Conservation (phyloP, 1,139 yeast genomes). For the Yamadazyma sp. region DNA sequence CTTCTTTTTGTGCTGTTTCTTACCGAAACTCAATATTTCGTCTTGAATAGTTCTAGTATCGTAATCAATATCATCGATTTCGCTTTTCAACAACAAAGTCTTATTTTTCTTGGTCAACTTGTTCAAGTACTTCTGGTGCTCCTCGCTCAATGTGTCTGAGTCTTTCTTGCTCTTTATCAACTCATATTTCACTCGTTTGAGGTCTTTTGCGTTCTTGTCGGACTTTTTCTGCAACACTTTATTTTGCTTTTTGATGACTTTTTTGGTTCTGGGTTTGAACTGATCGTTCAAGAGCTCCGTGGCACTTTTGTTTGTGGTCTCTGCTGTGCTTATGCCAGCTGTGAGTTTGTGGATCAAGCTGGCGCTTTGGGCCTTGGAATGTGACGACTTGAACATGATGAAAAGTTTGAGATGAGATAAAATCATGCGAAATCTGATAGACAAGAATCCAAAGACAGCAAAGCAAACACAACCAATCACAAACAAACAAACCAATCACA, state of each 20-base stretch:
- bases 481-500: background rate
- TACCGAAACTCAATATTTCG: slow-evolving; percentile 15
- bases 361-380: slow-evolving; percentile 9
- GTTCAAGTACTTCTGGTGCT: slow-evolving; percentile 49
- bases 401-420: slow-evolving; percentile 9
- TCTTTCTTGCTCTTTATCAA: slow-evolving; percentile 42
- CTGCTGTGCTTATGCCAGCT: slow-evolving; percentile 3
- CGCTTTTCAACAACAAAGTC: slow-evolving; percentile 11
- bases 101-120: slow-evolving; percentile 52
- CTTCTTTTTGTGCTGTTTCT: slow-evolving; percentile 28
- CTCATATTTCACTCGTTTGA: slow-evolving; percentile 51
- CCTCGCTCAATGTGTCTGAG: slow-evolving; percentile 34
- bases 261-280: slow-evolving; percentile 18
- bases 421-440: background rate
- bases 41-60: slow-evolving; percentile 12
- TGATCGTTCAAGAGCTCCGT: slow-evolving; percentile 41
- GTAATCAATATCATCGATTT: slow-evolving; percentile 8
- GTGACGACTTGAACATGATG: slow-evolving; percentile 11
- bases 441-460: too few species aligned
- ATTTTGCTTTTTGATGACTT: slow-evolving; percentile 28
- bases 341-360: slow-evolving; percentile 10
- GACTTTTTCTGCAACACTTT: slow-evolving; percentile 25
- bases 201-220: slow-evolving; percentile 39
- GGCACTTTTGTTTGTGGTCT: slow-evolving; percentile 13
- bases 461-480: background rate